These are phyloP conservation scores for Ochetophila trinervis DNA, from an alignment of 306 rosid species.

Conservation along the genomic window DNA sequence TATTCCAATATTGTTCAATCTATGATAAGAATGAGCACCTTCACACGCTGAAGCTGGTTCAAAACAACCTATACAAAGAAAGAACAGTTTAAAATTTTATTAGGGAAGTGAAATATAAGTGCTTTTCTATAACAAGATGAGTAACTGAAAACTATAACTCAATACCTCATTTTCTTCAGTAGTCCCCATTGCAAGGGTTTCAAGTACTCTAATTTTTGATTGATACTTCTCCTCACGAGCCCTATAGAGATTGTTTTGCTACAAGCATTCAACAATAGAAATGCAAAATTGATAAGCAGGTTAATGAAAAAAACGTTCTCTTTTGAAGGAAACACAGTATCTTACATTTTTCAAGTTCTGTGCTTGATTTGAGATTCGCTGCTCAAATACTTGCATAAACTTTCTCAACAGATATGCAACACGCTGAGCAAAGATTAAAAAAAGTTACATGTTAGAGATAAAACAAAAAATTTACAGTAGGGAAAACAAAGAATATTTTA, in stretches of 20 bases:
- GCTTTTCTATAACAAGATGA: constrained; percentile 7
- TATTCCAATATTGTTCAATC: constrained; percentile 12
- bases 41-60: constrained; percentile 67
- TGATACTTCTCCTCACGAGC: constrained; percentile 83
- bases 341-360: constrained; percentile 73
- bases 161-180: constrained; percentile 79
- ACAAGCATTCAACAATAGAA: constrained; percentile 35
- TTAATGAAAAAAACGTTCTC: constrained; percentile 3
- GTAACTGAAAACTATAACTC: constrained; percentile 18
- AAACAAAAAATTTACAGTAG: not conserved
- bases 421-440: constrained; percentile 48
- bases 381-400: constrained; percentile 73
- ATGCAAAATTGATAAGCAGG: constrained; percentile 27
- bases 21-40: constrained; percentile 50
- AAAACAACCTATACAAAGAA: constrained; percentile 57
- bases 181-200: constrained; percentile 72
- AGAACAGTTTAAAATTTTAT: constrained; percentile 20
- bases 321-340: not conserved
- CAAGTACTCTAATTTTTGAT: constrained; percentile 68
- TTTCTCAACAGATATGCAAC: constrained; percentile 70
- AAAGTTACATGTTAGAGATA: constrained; percentile 14
- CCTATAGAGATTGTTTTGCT: constrained; percentile 73
- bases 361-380: constrained; percentile 61
- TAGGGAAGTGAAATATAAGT: constrained; percentile 8
- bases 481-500: constrained; percentile 4